Percentiles rank a stretch among this genome's conserved stretches.
These are phyloP conservation scores for Ustilago crameri DNA, from an alignment of 1,284 basidiomycete species.

Conservation along the genomic window DNA sequence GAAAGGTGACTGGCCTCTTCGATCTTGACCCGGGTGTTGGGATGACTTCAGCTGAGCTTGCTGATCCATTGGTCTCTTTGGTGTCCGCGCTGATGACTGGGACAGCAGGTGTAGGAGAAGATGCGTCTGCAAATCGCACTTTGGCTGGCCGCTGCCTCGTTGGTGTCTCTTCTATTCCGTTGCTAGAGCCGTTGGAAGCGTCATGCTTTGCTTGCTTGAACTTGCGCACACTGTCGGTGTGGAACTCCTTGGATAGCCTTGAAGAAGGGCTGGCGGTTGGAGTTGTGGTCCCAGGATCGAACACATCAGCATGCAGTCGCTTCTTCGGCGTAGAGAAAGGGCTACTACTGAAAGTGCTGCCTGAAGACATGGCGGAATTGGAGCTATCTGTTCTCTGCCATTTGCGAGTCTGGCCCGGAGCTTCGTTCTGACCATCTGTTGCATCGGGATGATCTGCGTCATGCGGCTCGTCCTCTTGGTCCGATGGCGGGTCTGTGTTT, in stretches of 20 bases:
- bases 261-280: constrained; percentile 19
- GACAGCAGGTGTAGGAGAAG: constrained; percentile 1
- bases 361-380: constrained; percentile 19
- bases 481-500: constrained; percentile 26
- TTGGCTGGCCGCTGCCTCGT: constrained; percentile 8
- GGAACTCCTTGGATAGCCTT: constrained; percentile 23
- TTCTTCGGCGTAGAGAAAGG: constrained; percentile 37
- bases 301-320: constrained; percentile 12
- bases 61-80: background rate
- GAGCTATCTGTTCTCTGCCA: constrained; percentile 44
- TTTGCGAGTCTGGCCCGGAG: background rate
- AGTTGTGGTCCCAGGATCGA: constrained; percentile 4
- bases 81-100: background rate
- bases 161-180: constrained; percentile 3
- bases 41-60: background rate
- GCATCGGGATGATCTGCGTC: constrained; percentile 9
- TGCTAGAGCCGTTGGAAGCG: constrained; percentile 6
- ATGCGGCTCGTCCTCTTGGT: constrained; percentile 24
- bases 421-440: constrained; percentile 8
- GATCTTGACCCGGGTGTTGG: background rate
- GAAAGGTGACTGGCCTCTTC: constrained; percentile 21
- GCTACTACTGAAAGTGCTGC: constrained; percentile 26
- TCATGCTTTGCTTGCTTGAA: constrained; percentile 33
- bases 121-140: constrained; percentile 19
- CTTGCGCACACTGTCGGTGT: constrained; percentile 29